These are phyloP conservation scores for Fusarium vanettenii DNA, from an alignment of 2,329 filamentous ascomycete species.

Conservation along the genomic window DNA sequence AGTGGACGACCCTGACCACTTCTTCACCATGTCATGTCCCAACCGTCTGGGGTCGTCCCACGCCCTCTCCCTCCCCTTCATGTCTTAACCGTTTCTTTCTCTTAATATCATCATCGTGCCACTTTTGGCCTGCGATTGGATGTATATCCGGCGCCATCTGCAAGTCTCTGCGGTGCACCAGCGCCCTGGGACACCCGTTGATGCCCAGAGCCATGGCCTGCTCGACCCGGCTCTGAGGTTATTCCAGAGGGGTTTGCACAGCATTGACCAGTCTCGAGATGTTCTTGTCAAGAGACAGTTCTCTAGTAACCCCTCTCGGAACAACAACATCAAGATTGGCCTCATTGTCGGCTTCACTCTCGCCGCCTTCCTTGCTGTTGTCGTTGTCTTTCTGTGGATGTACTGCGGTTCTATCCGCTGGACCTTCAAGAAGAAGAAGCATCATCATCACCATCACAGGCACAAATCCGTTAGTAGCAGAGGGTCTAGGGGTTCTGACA, in stretches of 20 bases:
- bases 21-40: constrained; percentile 24
- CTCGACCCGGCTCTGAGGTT: constrained; percentile 11
- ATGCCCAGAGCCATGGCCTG: constrained; percentile 21
- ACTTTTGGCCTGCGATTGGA: constrained; percentile 28
- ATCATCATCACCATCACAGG: constrained; percentile 17
- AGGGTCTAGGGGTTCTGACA: constrained; percentile 49
- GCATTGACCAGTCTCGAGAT: not conserved
- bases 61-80: constrained; percentile 25
- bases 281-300: constrained; percentile 39
- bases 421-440: constrained; percentile 43
- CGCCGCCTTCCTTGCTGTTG: constrained; percentile 52
- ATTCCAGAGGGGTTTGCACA: not conserved
- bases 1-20: constrained; percentile 9
- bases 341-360: constrained; percentile 56
- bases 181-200: constrained; percentile 8
- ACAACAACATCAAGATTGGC: constrained; percentile 56
- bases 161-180: constrained; percentile 19
- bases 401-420: constrained; percentile 55
- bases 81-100: constrained; percentile 15
- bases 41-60: constrained; percentile 18
- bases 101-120: not conserved
- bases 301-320: constrained; percentile 42
- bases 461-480: constrained; percentile 45
- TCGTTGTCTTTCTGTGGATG: constrained; percentile 52
- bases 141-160: constrained; percentile 46